Base-by-base conservation (phyloP, 495 filamentous ascomycete genomes). In the Aspergillus steynii region DNA sequence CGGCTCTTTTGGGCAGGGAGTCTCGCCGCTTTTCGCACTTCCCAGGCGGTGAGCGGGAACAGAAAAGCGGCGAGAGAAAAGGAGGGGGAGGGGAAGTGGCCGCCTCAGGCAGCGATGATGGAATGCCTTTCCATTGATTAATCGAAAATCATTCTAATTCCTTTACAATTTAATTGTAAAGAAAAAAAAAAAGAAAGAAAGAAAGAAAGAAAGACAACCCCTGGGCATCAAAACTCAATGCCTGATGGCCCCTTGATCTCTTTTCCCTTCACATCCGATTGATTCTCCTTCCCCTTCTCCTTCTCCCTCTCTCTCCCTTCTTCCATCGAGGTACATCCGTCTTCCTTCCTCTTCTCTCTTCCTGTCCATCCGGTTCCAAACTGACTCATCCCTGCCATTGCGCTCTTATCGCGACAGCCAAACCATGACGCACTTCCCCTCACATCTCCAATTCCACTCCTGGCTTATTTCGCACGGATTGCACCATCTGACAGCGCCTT, bases 361-460 rank as follows among this genome's bases (percentile, higher is more conserved):
- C 46, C 27, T 50, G 53, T 61, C 45, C 54, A 26, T 29, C 45
- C 48, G 31, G 29, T 53, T 53, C 29, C n/a, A 42, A 42, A 8
- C 48, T 29, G 20, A 50, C 25, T 26, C 45, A 29, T 26, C 28
- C 31, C 26, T 29, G 45, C 47, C 32, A 29, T 37, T 37, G 59
- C 37, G 31, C 60, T 58, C 63, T 62, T 66, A 55, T 55, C 60
- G 60, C 53, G 10, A 29, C 47, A 50, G 61, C 62, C 74, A 66
- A 80, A 80, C 64, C 68, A 80, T 80, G 77, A 80, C 75, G 76
- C 71, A 75, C 69, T 73, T 68, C 59, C 46, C 57, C 67, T 67
- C 69, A 58, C 64, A 55, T 52, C 67, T 62, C 57, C 67, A 61
- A 59, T 70, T 66, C 60, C 60, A 64, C 65, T 69, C 61, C 66